These are phyloP conservation scores for Acer negundo DNA, from an alignment of 345 rosid species.

Conservation along the genomic window DNA sequence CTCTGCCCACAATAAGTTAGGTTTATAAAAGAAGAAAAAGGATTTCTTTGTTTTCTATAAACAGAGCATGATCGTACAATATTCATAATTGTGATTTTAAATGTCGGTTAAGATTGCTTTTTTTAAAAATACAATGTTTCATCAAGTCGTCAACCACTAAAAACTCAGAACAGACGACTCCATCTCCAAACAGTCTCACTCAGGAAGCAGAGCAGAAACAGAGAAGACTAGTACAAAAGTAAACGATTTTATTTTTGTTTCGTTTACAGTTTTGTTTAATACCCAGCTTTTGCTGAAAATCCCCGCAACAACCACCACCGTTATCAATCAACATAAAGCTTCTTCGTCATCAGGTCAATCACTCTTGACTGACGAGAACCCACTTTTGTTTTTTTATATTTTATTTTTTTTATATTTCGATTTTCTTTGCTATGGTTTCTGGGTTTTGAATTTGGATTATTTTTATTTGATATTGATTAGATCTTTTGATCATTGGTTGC, in stretches of 20 bases:
- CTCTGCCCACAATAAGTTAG: too few relatives aligned
- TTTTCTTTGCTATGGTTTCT: constrained; percentile 1
- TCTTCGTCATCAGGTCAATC: constrained; percentile 12
- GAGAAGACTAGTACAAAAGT: background rate
- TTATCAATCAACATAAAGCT: background rate
- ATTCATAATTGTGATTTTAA: background rate
- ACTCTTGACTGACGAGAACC: background rate
- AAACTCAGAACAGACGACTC: background rate
- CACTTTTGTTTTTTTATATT: background rate
- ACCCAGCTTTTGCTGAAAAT: background rate
- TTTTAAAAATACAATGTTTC: background rate
- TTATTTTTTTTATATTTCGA: too few relatives aligned
- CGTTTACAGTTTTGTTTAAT: background rate
- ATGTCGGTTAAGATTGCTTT: background rate
- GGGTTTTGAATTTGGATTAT: constrained; percentile 11
- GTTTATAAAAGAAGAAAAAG: too few relatives aligned
- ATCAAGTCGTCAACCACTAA: background rate
- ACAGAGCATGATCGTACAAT: background rate
- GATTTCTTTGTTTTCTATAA: background rate
- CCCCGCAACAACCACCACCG: background rate
- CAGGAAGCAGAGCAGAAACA: background rate
- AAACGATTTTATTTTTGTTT: background rate
- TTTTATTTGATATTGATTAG: background rate
- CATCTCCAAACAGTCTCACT: background rate
- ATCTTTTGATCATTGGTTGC: constrained; percentile 15